phyloP scores from a whole-genome alignment of 345 rosid genomes.

The Lumnitzera littorea region DNA sequence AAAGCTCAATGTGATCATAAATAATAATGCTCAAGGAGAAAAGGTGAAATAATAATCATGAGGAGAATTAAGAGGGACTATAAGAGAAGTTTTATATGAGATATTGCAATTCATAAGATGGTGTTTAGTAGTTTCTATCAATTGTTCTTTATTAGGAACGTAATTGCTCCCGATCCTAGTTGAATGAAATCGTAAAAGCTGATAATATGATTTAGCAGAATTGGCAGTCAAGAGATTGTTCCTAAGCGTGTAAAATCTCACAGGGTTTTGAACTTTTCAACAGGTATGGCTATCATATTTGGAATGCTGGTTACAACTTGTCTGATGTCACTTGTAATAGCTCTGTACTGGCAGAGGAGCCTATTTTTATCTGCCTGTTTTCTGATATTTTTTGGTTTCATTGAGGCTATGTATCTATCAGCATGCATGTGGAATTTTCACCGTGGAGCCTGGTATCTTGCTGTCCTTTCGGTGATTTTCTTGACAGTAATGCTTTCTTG shows the following conservation, averaged over 20 bases:
- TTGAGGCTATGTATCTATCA: constrained; percentile 40
- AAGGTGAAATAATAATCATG: too few relatives aligned
- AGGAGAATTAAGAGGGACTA: too few relatives aligned
- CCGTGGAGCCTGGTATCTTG: constrained; percentile 48
- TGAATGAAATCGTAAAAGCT: too few relatives aligned
- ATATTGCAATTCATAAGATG: too few relatives aligned
- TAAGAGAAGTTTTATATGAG: too few relatives aligned
- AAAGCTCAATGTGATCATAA: neutral
- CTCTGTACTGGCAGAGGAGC: constrained; percentile 43
- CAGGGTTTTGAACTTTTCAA: neutral
- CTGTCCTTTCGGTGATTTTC: constrained; percentile 23
- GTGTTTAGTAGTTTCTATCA: too few relatives aligned
- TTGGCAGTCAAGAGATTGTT: too few relatives aligned
- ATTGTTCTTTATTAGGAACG: too few relatives aligned
- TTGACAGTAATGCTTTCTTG: constrained; percentile 44
- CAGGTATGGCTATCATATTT: constrained; percentile 48
- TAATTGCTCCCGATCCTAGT: too few relatives aligned
- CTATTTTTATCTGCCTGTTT: constrained; percentile 33
- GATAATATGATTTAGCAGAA: too few relatives aligned
- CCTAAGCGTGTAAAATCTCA: too few relatives aligned
- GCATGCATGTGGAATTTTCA: constrained; percentile 36
- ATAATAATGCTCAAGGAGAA: neutral
- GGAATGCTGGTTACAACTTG: constrained; percentile 59
- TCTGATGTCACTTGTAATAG: constrained; percentile 55
- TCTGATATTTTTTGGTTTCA: constrained; percentile 32